These are phyloP conservation scores for Sclerotinia borealis DNA, from an alignment of 2,329 filamentous ascomycete species.

Conservation along the genomic window DNA sequence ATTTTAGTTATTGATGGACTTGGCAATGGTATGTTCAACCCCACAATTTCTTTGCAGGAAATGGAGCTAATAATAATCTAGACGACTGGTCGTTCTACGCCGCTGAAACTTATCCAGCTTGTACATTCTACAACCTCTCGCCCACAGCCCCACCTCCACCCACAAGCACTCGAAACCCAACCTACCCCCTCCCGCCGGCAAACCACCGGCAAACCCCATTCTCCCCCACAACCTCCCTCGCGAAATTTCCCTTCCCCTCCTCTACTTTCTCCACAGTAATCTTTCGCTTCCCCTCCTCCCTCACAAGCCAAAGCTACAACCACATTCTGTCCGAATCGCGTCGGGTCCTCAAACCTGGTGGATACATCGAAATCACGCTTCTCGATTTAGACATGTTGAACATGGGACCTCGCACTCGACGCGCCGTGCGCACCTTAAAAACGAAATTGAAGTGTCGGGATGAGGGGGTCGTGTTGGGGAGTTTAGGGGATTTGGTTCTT, in stretches of 20 bases:
- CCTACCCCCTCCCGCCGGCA: slow-evolving; percentile 51
- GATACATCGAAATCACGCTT: slow-evolving; percentile 72
- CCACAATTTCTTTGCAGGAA: not conserved
- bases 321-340: slow-evolving; percentile 70
- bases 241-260: slow-evolving; percentile 68
- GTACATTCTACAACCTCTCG: slow-evolving; percentile 71
- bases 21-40: slow-evolving; percentile 50
- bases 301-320: slow-evolving; percentile 61
- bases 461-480: slow-evolving; percentile 53
- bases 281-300: slow-evolving; percentile 68
- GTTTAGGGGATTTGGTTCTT: slow-evolving; percentile 55
- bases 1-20: slow-evolving; percentile 77
- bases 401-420: slow-evolving; percentile 67
- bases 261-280: slow-evolving; percentile 73
- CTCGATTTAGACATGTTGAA: slow-evolving; percentile 77
- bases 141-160: slow-evolving; percentile 43
- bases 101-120: slow-evolving; percentile 69
- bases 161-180: slow-evolving; percentile 34
- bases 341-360: slow-evolving; percentile 70
- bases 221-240: slow-evolving; percentile 26
- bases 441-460: slow-evolving; percentile 59
- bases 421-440: slow-evolving; percentile 64
- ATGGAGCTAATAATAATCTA: slow-evolving; percentile 15
- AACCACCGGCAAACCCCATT: slow-evolving; percentile 76
- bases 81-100: slow-evolving; percentile 85